Evolutionary conservation across 805 yeast species (phyloP).

Genomic region (Yamadazyma sp.): DNA sequence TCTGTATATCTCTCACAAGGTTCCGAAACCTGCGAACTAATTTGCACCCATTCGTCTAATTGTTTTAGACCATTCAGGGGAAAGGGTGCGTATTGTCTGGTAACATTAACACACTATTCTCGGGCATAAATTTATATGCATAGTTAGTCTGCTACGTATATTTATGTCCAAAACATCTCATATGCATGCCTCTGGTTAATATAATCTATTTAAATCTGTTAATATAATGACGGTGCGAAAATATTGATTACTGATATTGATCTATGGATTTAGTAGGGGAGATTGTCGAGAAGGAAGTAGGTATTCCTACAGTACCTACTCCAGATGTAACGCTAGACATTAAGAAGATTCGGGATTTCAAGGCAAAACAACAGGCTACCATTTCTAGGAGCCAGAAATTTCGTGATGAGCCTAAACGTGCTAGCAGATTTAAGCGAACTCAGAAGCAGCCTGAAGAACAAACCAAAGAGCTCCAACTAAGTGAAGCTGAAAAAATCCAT

Average conservation of each 20-base stretch:
- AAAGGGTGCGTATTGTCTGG: no score
- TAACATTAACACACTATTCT: no score
- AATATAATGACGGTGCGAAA: no score
- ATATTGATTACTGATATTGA: no score
- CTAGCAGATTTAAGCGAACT: slow-evolving; percentile 6
- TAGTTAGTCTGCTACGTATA: no score
- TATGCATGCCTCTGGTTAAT: neutral
- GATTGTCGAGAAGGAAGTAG: slow-evolving; percentile 61
- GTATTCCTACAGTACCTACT: slow-evolving; percentile 33
- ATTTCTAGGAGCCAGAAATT: slow-evolving; percentile 29
- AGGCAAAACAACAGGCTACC: slow-evolving; percentile 46
- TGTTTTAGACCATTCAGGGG: no score
- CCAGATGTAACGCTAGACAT: slow-evolving; percentile 16
- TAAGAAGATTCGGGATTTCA: slow-evolving; percentile 18
- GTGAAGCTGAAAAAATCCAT: slow-evolving; percentile 73
- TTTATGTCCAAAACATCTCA: no score
- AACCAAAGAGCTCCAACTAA: slow-evolving; percentile 29
- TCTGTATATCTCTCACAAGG: slow-evolving; percentile 12
- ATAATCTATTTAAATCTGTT: neutral
- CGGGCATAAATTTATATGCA: no score
- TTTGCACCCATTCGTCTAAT: slow-evolving; percentile 9
- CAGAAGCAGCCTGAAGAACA: slow-evolving; percentile 9
- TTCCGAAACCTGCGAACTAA: slow-evolving; percentile 1
- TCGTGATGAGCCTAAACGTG: slow-evolving; percentile 2
- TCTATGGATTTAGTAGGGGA: slow-evolving; percentile 78